A percentile compares a stretch with the other conserved stretches of the same genome.
These are phyloP conservation scores for Rhizophora apiculata DNA, from an alignment of 345 rosid genomes.

Conservation along the genomic window DNA sequence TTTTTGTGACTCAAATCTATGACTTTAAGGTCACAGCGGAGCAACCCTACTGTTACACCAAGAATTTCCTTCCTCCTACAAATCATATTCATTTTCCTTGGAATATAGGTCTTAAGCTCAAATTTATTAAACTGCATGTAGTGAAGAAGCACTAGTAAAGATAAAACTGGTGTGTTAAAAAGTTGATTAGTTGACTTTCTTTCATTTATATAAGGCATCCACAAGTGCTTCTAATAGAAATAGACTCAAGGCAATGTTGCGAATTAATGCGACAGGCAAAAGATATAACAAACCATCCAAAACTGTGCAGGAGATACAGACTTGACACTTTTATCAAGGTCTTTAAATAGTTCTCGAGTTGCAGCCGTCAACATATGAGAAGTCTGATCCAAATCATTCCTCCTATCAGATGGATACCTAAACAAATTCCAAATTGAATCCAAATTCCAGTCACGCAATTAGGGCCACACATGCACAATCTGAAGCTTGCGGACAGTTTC, in stretches of 20 bases:
- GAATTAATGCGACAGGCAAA: slow-evolving; percentile 3
- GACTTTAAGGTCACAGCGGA: too few relatives aligned
- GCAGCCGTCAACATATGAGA: slow-evolving; percentile 95
- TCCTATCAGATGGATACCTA: slow-evolving; percentile 73
- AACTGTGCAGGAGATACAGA: slow-evolving; percentile 92
- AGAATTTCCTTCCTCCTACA: neutral
- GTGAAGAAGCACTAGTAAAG: too few relatives aligned
- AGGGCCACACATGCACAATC: neutral
- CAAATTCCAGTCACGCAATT: slow-evolving; percentile 14
- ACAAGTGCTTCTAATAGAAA: slow-evolving; percentile 4
- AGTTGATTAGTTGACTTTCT: too few relatives aligned
- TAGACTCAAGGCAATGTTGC: neutral
- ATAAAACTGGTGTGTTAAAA: too few relatives aligned
- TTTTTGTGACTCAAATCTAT: too few relatives aligned
- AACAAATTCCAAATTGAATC: slow-evolving; percentile 16
- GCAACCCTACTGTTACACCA: too few relatives aligned
- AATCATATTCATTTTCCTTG: neutral
- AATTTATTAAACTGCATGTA: neutral
- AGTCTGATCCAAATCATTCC: slow-evolving; percentile 81
- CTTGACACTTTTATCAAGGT: slow-evolving; percentile 87
- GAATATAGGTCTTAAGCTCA: neutral
- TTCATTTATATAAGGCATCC: neutral
- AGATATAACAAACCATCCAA: slow-evolving; percentile 73
- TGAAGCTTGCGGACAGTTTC: neutral
- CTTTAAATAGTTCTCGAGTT: slow-evolving; percentile 77